Evolutionary conservation across 352 stramenopile genomes (phyloP).

Genomic region (Phytopythium mirpurense): DNA sequence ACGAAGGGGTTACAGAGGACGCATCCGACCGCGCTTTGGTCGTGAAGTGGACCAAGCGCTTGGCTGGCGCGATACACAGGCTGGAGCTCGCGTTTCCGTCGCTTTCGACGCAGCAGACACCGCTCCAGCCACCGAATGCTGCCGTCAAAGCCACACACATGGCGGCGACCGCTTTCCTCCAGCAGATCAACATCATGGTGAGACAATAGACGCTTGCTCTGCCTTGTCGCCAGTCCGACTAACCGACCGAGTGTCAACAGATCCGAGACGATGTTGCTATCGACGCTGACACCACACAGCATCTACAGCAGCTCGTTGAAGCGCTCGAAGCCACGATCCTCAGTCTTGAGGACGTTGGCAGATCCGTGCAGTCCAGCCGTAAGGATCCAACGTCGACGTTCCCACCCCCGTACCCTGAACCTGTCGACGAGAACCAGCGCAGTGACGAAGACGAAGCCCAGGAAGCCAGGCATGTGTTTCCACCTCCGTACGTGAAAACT

Average conservation of each 20-base stretch:
- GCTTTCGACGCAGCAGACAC: conserved; percentile 6
- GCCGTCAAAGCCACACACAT: conserved; percentile 34
- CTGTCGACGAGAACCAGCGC: conserved; percentile 12
- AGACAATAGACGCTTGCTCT: not conserved
- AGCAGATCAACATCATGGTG: conserved; percentile 33
- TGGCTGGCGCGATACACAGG: conserved; percentile 17
- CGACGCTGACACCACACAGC: conserved; percentile 18
- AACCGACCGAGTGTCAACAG: conserved; percentile 5
- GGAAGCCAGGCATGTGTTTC: conserved; percentile 15
- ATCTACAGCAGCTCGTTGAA: conserved; percentile 31
- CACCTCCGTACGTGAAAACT: conserved; percentile 28
- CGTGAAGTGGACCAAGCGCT: conserved; percentile 3
- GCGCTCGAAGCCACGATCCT: conserved; percentile 20
- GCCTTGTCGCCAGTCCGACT: not conserved
- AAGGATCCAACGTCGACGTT: conserved; percentile 7
- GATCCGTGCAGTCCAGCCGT: conserved; percentile 1
- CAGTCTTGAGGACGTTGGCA: not conserved
- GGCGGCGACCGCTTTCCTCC: conserved; percentile 29
- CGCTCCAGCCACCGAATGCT: conserved; percentile 4
- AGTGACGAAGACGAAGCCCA: conserved; percentile 10
- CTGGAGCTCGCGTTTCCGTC: conserved; percentile 17
- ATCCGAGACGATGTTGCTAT: conserved; percentile 21
- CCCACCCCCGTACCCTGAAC: conserved; percentile 38
- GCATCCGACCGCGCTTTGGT: not conserved
- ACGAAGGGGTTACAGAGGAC: not conserved